Evolutionary conservation across 352 stramenopile genomes (phyloP).

Genomic region (Aphanomyces astaci): DNA sequence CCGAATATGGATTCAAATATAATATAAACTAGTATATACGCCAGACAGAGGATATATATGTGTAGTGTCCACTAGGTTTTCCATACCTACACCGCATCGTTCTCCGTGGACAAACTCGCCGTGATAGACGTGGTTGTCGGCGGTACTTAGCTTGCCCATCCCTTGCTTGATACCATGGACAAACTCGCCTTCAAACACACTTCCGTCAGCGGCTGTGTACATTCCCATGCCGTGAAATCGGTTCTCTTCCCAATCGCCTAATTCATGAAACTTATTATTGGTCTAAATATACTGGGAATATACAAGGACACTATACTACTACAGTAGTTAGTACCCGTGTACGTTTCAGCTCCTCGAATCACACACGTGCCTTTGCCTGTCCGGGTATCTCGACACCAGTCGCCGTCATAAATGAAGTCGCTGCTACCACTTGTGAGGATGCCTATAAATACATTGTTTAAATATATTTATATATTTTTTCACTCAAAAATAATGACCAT

Average conservation of each 20-base stretch:
- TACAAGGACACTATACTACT: too few relatives aligned
- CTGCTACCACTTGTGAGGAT: conserved; percentile 61
- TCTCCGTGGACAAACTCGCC: conserved; percentile 7
- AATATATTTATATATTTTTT: too few relatives aligned
- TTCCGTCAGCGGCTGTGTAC: conserved; percentile 73
- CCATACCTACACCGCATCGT: neutral
- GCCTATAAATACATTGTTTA: too few relatives aligned
- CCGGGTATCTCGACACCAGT: conserved; percentile 51
- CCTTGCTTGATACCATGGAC: conserved; percentile 63
- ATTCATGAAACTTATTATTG: too few relatives aligned
- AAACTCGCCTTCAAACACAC: conserved; percentile 81
- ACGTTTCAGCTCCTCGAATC: conserved; percentile 64
- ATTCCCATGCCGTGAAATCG: conserved; percentile 70
- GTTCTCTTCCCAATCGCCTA: conserved; percentile 48
- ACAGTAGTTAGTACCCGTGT: conserved; percentile 48
- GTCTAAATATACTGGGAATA: too few relatives aligned
- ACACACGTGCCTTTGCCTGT: conserved; percentile 64
- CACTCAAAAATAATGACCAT: too few relatives aligned
- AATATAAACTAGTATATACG: too few relatives aligned
- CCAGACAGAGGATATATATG: too few relatives aligned
- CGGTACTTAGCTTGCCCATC: conserved; percentile 7
- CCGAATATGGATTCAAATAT: too few relatives aligned
- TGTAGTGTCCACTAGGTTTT: too few relatives aligned
- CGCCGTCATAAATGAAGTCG: conserved; percentile 78
- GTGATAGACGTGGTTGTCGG: neutral